Conservation (phyloP, 1,284 basidiomycete genomes). For the Meira nashicola region DNA sequence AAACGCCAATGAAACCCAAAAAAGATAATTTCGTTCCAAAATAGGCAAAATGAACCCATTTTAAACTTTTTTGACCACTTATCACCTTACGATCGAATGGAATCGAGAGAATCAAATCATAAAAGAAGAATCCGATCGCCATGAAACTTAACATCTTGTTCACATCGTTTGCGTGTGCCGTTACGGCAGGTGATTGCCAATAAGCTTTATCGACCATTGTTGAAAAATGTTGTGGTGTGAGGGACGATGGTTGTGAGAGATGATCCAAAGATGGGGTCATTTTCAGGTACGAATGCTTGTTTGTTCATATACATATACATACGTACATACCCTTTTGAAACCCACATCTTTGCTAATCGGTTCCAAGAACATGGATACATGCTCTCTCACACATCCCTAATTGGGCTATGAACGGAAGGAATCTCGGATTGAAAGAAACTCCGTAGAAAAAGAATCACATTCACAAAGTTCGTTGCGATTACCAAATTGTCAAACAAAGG, state of each 20-base stretch:
- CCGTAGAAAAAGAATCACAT: too few relatives aligned
- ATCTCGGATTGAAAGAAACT: too few relatives aligned
- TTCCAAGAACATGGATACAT: too few relatives aligned
- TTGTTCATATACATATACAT: too few relatives aligned
- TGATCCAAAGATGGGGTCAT: too few relatives aligned
- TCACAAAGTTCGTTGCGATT: too few relatives aligned
- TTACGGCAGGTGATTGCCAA: neutral
- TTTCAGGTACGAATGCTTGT: too few relatives aligned
- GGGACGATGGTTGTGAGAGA: neutral
- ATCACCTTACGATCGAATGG: conserved; percentile 15
- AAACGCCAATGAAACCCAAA: conserved; percentile 10
- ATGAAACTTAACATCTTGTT: neutral
- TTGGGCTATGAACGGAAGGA: too few relatives aligned
- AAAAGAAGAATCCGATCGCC: neutral
- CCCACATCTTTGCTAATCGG: too few relatives aligned
- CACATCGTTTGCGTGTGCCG: neutral
- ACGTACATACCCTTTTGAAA: too few relatives aligned
- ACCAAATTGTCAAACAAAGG: too few relatives aligned
- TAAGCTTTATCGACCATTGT: conserved; percentile 1
- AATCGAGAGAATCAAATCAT: neutral
- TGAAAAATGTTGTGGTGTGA: neutral
- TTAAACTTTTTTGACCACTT: conserved; percentile 6
- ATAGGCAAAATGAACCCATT: conserved; percentile 14
- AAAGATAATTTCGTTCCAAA: conserved; percentile 17
- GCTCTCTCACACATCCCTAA: too few relatives aligned